Evolutionary conservation across 2,329 filamentous ascomycete species (phyloP), one percentile per base, ranked within the genome.

Genomic region (Colletotrichum sp.): DNA sequence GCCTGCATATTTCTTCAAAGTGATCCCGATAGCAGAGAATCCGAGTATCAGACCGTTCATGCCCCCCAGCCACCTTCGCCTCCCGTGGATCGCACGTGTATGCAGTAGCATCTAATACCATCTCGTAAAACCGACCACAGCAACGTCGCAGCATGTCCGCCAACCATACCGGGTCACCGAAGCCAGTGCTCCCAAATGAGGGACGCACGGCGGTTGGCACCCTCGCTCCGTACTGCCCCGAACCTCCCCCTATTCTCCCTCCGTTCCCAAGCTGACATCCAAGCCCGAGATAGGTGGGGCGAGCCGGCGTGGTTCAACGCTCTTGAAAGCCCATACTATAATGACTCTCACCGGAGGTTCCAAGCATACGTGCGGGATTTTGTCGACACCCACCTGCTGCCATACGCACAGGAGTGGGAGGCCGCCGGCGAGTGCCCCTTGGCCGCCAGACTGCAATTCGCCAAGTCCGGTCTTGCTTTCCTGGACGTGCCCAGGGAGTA

Each of bases 381-480:
- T 76, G 85, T 94, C 63, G 89, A 94, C 73, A 85, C 87, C 3
- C 83, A 92, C 48, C 86, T 94, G 59, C 83, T 89, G 3, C 92
- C 91, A 0, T 86, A 89, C 77, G 89, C 89, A 5, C 87, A 92
- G 36, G 90, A 93, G 52, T 94, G 92, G 92, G 93, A 94, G 80
- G 87, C 86, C 5, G 88, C 88, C 4, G 88, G 89, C 3, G 81
- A 88, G 69, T 89, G 90, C 14, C 89, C 89, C 13, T 80, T 82
- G 8, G 78, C 83, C 61, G 88, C 84, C 43, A 81, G 84, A 56
- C 80, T 80, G 7, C 78, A 79, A 8, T 86, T 86, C 69, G 82
- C 82, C 73, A 80, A 83, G 62, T 83, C 86, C 1, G 86, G 87
- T 3, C 85, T 85, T 21, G 81, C 83, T 5, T 79, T 85, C 18